These are phyloP conservation scores for Neurospora sp. DNA, from an alignment of 495 filamentous ascomycete genomes.

Conservation along the genomic window DNA sequence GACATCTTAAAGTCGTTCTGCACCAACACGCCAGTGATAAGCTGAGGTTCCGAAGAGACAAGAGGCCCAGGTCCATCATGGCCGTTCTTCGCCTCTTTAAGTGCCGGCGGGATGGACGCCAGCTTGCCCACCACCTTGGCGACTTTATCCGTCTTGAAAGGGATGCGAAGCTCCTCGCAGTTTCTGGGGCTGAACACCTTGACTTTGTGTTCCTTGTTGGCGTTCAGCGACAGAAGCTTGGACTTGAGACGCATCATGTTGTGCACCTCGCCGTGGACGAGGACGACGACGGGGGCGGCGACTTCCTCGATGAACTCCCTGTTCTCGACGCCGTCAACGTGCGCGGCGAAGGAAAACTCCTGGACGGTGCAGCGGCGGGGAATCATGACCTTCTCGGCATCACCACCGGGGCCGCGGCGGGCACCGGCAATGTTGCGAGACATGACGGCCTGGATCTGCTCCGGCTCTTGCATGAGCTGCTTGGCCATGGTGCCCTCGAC, in stretches of 20 bases:
- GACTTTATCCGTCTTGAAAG: slow-evolving; percentile 90
- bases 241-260: slow-evolving; percentile 97
- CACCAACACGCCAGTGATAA: slow-evolving; percentile 84
- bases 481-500: slow-evolving; percentile 99
- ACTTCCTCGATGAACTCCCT: slow-evolving; percentile 91
- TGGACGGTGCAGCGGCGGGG: slow-evolving; percentile 84
- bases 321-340: slow-evolving; percentile 95
- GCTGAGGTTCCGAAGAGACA: slow-evolving; percentile 24
- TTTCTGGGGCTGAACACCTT: slow-evolving; percentile 91
- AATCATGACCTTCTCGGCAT: slow-evolving; percentile 77
- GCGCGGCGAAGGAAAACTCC: slow-evolving; percentile 88
- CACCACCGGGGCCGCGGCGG: slow-evolving; percentile 45
- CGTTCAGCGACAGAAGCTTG: slow-evolving; percentile 82
- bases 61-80: neutral
- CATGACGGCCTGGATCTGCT: slow-evolving; percentile 89
- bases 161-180: slow-evolving; percentile 89
- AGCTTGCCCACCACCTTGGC: slow-evolving; percentile 95
- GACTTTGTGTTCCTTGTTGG: slow-evolving; percentile 62
- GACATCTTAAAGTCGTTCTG: slow-evolving; percentile 95
- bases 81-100: slow-evolving; percentile 9
- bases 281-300: slow-evolving; percentile 80
- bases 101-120: slow-evolving; percentile 64
- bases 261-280: slow-evolving; percentile 93
- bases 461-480: slow-evolving; percentile 83
- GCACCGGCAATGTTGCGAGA: slow-evolving; percentile 48